Conservation (phyloP, 192 early-diverging fungal genomes). For the Entomortierella chlamydospora region DNA sequence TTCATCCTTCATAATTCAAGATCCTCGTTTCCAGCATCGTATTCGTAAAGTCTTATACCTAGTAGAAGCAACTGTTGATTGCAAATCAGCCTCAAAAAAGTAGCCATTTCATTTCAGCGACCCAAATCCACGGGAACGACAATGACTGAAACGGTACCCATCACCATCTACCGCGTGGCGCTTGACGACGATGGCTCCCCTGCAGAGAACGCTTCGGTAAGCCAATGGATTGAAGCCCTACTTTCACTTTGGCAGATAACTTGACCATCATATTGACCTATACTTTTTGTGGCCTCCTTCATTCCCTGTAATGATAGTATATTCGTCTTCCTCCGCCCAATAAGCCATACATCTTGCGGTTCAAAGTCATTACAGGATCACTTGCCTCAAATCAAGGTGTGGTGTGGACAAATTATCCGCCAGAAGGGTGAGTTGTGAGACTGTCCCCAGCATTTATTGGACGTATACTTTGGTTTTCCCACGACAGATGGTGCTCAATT, state of each 20-base stretch:
- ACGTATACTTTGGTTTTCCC: constrained; percentile 1
- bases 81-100: too few relatives aligned
- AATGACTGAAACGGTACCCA: background rate
- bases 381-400: constrained; percentile 75
- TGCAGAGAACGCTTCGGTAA: constrained; percentile 41
- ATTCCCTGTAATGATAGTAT: too few relatives aligned
- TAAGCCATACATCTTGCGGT: constrained; percentile 77
- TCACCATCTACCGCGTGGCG: constrained; percentile 43
- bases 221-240: background rate
- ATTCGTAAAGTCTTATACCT: too few relatives aligned
- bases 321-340: constrained; percentile 79
- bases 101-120: background rate
- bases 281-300: too few relatives aligned
- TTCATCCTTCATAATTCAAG: too few relatives aligned
- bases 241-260: background rate
- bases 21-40: too few relatives aligned
- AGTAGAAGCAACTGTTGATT: too few relatives aligned
- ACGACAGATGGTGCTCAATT: background rate
- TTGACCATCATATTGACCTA: too few relatives aligned
- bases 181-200: constrained; percentile 58
- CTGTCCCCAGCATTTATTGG: too few relatives aligned
- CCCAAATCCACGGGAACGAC: background rate
- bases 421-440: constrained; percentile 65
- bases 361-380: constrained; percentile 84
- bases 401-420: constrained; percentile 91